Evolutionary conservation across 2,329 filamentous ascomycete genomes (phyloP).

Genomic region (Calonectria pseudoturangicola): DNA sequence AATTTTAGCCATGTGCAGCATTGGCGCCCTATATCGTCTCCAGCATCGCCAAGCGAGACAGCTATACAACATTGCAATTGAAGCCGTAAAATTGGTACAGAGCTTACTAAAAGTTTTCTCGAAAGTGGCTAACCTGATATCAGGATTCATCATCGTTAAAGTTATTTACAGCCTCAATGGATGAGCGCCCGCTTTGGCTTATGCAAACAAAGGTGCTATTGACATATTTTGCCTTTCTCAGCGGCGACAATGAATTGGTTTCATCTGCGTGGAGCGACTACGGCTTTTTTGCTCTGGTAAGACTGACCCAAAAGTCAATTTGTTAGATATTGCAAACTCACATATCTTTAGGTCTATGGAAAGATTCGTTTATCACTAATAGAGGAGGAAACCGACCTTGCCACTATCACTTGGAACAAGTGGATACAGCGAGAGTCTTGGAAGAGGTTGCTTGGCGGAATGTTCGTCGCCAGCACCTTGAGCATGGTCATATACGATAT

Average conservation of each 20-base stretch:
- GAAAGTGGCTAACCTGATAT: neutral
- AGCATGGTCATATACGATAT: constrained; percentile 40
- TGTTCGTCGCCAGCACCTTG: constrained; percentile 36
- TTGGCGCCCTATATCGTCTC: constrained; percentile 1
- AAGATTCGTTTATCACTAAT: neutral
- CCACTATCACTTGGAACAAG: constrained; percentile 22
- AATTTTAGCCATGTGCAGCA: neutral
- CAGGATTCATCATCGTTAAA: neutral
- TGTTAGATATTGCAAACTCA: neutral
- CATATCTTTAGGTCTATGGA: neutral
- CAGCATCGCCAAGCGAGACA: neutral
- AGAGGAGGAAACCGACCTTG: neutral
- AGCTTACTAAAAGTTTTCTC: neutral
- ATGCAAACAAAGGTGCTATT: neutral
- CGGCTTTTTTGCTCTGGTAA: neutral
- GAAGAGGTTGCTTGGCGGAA: constrained; percentile 38
- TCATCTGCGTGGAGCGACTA: neutral
- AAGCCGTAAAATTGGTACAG: neutral
- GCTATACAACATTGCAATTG: neutral
- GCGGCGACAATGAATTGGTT: neutral
- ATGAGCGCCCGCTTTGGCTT: neutral
- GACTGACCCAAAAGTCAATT: neutral
- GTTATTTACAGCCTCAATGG: neutral
- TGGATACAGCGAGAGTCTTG: constrained; percentile 42
- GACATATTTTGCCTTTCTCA: neutral